Evolutionary conservation across 176 grass and related monocot species (phyloP).

Genomic region (Cenchrus purpureus): DNA sequence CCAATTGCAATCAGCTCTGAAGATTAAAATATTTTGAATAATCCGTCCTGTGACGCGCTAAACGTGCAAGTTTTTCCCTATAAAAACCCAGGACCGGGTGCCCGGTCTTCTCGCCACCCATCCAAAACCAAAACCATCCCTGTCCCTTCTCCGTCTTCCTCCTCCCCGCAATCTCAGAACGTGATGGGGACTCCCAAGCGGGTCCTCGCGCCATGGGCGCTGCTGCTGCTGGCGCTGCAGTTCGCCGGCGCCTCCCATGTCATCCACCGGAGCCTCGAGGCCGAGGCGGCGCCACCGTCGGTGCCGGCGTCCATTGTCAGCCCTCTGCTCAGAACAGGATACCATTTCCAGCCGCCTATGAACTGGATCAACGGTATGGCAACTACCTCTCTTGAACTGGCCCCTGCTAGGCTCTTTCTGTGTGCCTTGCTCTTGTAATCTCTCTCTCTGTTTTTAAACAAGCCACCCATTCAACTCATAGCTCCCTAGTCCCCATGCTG

Average conservation of each 20-base stretch:
- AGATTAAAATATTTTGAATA: neutral
- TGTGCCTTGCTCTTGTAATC: neutral
- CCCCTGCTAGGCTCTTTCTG: neutral
- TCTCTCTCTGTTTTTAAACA: neutral
- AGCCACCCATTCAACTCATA: neutral
- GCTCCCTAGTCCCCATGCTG: neutral
- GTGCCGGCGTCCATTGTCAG: constrained; percentile 52
- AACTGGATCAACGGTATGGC: constrained; percentile 80
- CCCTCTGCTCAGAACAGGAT: constrained; percentile 51
- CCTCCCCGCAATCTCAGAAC: neutral
- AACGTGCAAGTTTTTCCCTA: neutral
- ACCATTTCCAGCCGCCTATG: constrained; percentile 67
- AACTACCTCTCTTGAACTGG: neutral
- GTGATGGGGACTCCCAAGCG: constrained; percentile 26
- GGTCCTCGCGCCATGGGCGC: constrained; percentile 37
- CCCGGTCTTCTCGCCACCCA: neutral
- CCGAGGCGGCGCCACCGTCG: neutral
- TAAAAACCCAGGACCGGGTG: neutral
- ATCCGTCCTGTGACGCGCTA: neutral
- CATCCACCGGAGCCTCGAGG: constrained; percentile 38
- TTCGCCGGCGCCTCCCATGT: constrained; percentile 48
- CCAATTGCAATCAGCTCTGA: neutral
- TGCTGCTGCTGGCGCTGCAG: constrained; percentile 39
- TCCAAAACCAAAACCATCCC: neutral
- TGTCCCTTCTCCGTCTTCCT: neutral